These are phyloP conservation scores for Papilionanthe hybrid DNA, from an alignment of 116 monocot genomes.

Conservation along the genomic window DNA sequence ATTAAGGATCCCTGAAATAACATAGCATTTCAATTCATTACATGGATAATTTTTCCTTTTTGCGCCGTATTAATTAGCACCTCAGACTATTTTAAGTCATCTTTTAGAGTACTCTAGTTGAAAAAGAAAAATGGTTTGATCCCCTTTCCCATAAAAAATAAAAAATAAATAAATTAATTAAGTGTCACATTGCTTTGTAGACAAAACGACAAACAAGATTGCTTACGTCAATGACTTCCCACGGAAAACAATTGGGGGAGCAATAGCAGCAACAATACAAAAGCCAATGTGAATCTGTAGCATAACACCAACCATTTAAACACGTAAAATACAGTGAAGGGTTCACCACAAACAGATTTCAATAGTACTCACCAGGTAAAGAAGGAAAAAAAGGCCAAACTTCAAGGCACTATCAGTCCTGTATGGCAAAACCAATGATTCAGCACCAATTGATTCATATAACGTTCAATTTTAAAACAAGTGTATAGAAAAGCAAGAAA, in stretches of 20 bases:
- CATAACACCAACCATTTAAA: background rate
- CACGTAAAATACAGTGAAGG: background rate
- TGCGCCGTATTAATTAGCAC: background rate
- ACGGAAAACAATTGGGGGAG: slow-evolving; percentile 74
- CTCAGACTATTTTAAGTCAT: background rate
- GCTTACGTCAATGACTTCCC: slow-evolving; percentile 80
- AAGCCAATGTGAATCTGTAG: slow-evolving; percentile 67
- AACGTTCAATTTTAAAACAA: background rate
- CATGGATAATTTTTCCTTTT: background rate
- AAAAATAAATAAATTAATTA: background rate
- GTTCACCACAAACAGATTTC: background rate
- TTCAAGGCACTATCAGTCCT: slow-evolving; percentile 30
- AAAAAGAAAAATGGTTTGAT: background rate
- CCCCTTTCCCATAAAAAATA: background rate
- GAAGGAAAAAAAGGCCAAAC: slow-evolving; percentile 25
- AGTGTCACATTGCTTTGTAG: background rate
- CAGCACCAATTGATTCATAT: slow-evolving; percentile 7
- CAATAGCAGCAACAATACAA: slow-evolving; percentile 73
- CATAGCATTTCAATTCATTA: background rate
- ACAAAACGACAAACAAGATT: background rate
- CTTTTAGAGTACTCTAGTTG: background rate
- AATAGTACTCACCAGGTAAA: slow-evolving; percentile 14
- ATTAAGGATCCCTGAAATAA: background rate
- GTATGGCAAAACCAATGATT: slow-evolving; percentile 3
- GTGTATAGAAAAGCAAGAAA: no score